These are phyloP conservation scores for Fraxinus sp. DNA, from an alignment of 305 asterid species.

Conservation along the genomic window DNA sequence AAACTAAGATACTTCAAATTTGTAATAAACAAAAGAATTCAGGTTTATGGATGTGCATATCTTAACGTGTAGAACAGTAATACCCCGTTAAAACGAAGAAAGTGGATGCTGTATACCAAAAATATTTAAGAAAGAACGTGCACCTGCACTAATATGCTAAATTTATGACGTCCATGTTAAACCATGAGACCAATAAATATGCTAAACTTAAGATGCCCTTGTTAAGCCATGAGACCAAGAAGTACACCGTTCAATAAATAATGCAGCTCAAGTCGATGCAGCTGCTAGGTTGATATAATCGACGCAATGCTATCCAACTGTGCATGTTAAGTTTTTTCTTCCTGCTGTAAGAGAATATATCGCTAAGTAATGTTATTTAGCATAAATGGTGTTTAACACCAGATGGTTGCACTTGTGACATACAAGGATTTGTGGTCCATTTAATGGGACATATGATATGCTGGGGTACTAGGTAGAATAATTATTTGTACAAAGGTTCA, in stretches of 20 bases:
- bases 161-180: background rate
- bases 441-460: background rate
- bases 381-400: background rate
- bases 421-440: background rate
- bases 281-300: background rate
- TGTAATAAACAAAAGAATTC: slow-evolving; percentile 7
- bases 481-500: background rate
- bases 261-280: background rate
- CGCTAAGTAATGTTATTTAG: background rate
- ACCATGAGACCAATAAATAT: background rate
- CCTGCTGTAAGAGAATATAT: background rate
- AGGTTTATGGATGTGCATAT: background rate
- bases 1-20: slow-evolving; percentile 15
- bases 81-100: background rate
- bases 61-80: background rate
- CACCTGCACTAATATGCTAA: background rate
- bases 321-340: background rate
- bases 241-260: background rate
- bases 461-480: background rate
- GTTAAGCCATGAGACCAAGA: background rate
- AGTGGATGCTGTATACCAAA: background rate
- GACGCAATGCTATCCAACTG: background rate
- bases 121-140: background rate
- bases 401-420: background rate
- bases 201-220: background rate